Conservation (phyloP, 2,329 filamentous ascomycete genomes). For the Teratosphaeria viscida region DNA sequence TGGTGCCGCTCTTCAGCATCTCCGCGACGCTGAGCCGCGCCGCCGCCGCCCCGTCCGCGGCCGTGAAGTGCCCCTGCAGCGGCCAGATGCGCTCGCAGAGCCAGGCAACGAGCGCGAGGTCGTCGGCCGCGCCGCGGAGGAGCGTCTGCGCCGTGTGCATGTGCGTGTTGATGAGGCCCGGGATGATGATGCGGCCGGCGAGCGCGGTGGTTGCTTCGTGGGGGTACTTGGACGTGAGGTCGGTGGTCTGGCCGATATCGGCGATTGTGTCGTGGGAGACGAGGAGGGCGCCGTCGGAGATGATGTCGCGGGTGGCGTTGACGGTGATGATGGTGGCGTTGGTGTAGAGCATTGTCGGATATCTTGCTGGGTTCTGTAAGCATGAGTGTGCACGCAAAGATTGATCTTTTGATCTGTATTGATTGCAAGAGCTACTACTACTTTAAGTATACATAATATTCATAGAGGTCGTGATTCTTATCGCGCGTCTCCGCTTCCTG, state of each 20-base stretch:
- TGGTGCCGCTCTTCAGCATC: conserved; percentile 42
- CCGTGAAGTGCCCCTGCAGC: conserved; percentile 35
- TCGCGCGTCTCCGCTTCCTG: neutral
- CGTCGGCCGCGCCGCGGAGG: conserved; percentile 40
- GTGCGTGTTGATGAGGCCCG: conserved; percentile 42
- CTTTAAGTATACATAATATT: neutral
- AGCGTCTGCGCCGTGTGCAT: conserved; percentile 42
- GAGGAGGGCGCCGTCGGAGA: conserved; percentile 38
- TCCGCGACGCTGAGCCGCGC: conserved; percentile 40
- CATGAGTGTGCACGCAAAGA: no score
- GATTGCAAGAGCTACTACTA: neutral
- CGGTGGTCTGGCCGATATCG: conserved; percentile 33
- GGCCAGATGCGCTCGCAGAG: conserved; percentile 43
- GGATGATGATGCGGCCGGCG: conserved; percentile 37
- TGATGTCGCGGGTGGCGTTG: conserved; percentile 35
- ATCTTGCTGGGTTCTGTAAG: neutral
- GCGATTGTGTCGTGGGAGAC: conserved; percentile 31
- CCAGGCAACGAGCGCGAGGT: conserved; percentile 41
- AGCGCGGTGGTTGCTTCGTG: conserved; percentile 26
- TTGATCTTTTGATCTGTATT: neutral
- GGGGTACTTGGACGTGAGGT: conserved; percentile 21
- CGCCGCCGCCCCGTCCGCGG: conserved; percentile 40
- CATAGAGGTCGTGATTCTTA: neutral
- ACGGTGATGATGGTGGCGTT: conserved; percentile 45
- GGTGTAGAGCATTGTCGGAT: conserved; percentile 32